Base-by-base conservation (phyloP, 1,284 basidiomycete species). In the Ceratobasidium sp. region DNA sequence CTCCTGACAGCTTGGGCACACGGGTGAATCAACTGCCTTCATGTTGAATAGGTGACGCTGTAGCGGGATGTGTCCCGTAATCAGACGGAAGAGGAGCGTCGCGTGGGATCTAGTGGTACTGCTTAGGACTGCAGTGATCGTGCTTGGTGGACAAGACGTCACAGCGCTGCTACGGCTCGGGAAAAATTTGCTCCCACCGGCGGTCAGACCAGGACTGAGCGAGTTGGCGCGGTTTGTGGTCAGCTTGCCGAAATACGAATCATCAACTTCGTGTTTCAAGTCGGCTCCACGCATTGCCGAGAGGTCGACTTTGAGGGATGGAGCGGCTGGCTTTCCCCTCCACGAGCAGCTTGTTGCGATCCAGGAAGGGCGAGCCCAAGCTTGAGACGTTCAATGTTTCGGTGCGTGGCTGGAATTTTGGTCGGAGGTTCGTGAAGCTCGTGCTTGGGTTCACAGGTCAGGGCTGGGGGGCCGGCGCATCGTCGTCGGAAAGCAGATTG, bases 211-310 rank as follows among this genome's bases (percentile, higher is more conserved):
- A 2, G 38, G 60, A 23, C 38, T 44, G 27, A 74, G 59, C 27
- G 57, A 64, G 46, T 59, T 59, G 3, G 27, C 7, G 18, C 71
- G 41, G 14, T 48, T 44, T 7, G 46, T 44, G 12, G 55, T 59
- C n/a, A 35, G 54, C n/a, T 74, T 74, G 23, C 57, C 57, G 27
- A 64, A 74, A 27, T 74, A 74, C n/a, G 59, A 64, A 54, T 74
- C 64, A 33, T 74, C 71, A 3, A 60, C 71, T 12, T 74, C 71
- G 71, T 74, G 59, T 14, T 74, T 59, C 10, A 23, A 48, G 59
- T 74, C 71, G 41, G 23, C n/a, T 18, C 57, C 41, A 5, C n/a
- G 59, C 59, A 46, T 48, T 18, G 71, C 59, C 20, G 54, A 59
- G 7, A 74, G 46, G n/a, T 74, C 71, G 44, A 74, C 59, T 41